Evolutionary conservation across 1,284 basidiomycete genomes (phyloP), one percentile per base, ranked within the genome.

Genomic region (Cryptococcus sp.): DNA sequence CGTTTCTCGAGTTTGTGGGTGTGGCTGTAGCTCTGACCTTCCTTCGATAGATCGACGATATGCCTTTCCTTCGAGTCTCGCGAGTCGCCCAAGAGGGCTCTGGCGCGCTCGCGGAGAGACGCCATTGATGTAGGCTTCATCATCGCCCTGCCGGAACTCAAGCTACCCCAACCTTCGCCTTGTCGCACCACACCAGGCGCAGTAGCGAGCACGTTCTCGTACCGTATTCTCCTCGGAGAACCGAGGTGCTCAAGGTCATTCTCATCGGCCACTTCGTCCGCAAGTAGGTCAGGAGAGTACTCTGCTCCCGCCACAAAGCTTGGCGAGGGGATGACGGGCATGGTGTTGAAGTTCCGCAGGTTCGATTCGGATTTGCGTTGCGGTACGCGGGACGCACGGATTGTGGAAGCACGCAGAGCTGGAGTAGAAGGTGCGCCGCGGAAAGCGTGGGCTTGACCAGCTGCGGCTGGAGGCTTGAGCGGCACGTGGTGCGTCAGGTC

Each of bases 321-420:
- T 25, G 61, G 25, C 15, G 58, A 63, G 17, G 58, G 52, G 23
- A 58, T 57, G 22, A 58, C 49, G 0, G 70, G 71, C 54, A 71
- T 61, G n/a, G 71, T 72, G 50, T 66, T 67, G 60, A 67, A 73
- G 45, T 65, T 67, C 3, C 71, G 64, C 7, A 76, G 60, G 45
- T 72, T 72, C 17, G 70, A 68, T 50, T 76, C 73, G 45, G 72
- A 74, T 51, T 72, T 71, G 39, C 72, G 68, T 15, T 58, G 35
- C 41, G 63, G 54, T 17, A 66, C 58, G 35, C 53, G 55, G 30
- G 48, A 47, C 5, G 52, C 47, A 41, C 64, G 59, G 15, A 50
- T 55, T 3, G 66, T 62, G 11, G 63, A 56, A 23, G 63, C 42
- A n/a, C 72, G 65, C 8, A 74, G 62, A 19, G 70, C 67, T 1